Evolutionary conservation across 208 protist species (phyloP), one percentile per base, ranked within the genome.

Genomic region (Trypanosoma avium): DNA sequence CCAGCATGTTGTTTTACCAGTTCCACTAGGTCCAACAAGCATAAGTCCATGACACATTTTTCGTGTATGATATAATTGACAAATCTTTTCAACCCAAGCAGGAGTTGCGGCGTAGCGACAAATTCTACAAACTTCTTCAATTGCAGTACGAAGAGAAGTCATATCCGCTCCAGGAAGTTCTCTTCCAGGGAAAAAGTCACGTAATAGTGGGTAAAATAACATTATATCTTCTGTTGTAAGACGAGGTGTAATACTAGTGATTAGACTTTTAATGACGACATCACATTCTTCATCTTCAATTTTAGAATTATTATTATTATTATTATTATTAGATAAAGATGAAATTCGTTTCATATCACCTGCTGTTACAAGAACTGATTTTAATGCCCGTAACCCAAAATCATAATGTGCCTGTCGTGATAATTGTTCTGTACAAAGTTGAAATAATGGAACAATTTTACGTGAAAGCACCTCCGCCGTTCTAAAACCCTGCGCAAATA

Each of bases 361-460:
- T 4, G 99, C 99, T 24, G 85, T 97, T 4, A 99, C 86, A 12
- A 99, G 89, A 9, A 99, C 98, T 40, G 88, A 94, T 86, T 99
- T 99, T n/a, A 99, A 81, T 3, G 98, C 97, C 63, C 99, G 96
- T 12, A 99, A 83, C 30, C 99, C 99, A 88, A 99, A 99, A 83
- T 99, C 99, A 84, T 99, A 99, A 85, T 99, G 99, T 43, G 93
- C 68, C 90, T 99, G 98, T 15, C 86, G 57, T n/a, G 94, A 99
- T 15, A 99, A 86, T 73, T 99, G 98, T 58, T 99, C 97, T 47
- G 86, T 70, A 79, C 98, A 99, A 21, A 99, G 82, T 21, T 97
- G 86, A 88, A 99, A 99, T 3, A 99, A 82, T 19, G 98, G 97
- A 33, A 99, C 98, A 29, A 99, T 84, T 72, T 99, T 99, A 27